Evolutionary conservation across 495 filamentous ascomycete genomes (phyloP), one percentile per base, ranked within the genome.

Genomic region (Talaromyces borbonicus): DNA sequence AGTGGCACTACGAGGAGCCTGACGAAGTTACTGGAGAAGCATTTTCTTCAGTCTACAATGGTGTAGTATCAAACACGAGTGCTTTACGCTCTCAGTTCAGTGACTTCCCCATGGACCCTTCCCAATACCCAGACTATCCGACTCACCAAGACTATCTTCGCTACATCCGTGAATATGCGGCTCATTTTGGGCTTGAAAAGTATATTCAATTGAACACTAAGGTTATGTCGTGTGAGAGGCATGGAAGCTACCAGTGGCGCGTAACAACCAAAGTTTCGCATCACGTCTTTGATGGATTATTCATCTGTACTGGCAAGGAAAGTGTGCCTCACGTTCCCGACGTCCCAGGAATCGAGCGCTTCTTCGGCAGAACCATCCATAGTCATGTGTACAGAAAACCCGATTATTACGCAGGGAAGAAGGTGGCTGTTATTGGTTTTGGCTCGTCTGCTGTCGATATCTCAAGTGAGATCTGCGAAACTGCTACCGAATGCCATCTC

Each of bases 61-160:
- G 58, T 18, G 50, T 53, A 11, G 29, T 54, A 11, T 47, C 56
- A 19, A 63, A 60, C 46, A 56, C 53, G 6, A 56, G 48, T 23
- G 48, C 59, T 39, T 52, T 53, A 22, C 53, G 54, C 11, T 51
- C 58, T 39, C 50, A 49, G 27, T 58, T 60, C 57, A 55, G 49
- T 25, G 60, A 63, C 37, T 67, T 64, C 49, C 63, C 60, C 2
- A 53, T 61, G 30, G 55, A 64, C 32, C 57, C 53, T 8, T 43
- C 47, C n/a, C 42, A 51, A 31, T 65, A 63, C 35, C 29, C 46
- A 1, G 49, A 55, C 30, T 51, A 46, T 30, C 52, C 43, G 12
- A 26, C 37, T 43, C 53, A 59, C 47, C 31, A 48, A 15, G 52
- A 49, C 47, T 54, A 42, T 36, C 49, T 58, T 35, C 55, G 23